A percentile compares a stretch with the other conserved stretches of the same genome.
phyloP scores from a whole-genome alignment of 805 yeast species.

The Yueomyces sp. region DNA sequence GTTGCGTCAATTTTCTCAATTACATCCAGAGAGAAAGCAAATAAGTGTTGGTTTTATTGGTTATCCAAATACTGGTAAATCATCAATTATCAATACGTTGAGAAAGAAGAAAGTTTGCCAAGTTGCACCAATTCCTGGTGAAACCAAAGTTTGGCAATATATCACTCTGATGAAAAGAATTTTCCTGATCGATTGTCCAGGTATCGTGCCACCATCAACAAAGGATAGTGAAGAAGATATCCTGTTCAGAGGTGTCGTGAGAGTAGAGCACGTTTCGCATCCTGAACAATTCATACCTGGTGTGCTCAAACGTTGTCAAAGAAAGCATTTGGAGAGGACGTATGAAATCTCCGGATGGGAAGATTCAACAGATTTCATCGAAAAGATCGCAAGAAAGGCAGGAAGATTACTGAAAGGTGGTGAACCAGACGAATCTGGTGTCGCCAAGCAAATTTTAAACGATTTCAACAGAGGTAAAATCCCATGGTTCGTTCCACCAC shows the following conservation, averaged over 20 bases:
- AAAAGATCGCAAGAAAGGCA: conserved; percentile 79
- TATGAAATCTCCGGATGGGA: conserved; percentile 91
- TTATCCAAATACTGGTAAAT: conserved; percentile 96
- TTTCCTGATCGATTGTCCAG: conserved; percentile 94
- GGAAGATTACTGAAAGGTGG: conserved; percentile 94
- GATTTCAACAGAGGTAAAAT: conserved; percentile 96
- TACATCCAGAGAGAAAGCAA: conserved; percentile 88
- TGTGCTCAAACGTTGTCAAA: conserved; percentile 69
- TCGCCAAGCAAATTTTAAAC: conserved; percentile 77
- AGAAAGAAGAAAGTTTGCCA: conserved; percentile 91
- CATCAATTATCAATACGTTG: conserved; percentile 86
- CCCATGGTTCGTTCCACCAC: conserved; percentile 97
- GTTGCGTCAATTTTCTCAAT: conserved; percentile 79
- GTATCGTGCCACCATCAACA: conserved; percentile 91
- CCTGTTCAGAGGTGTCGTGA: conserved; percentile 89
- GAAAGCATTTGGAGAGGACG: conserved; percentile 86
- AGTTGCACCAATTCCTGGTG: conserved; percentile 98
- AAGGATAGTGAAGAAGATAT: conserved; percentile 88
- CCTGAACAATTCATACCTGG: conserved; percentile 95
- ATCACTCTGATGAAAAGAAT: conserved; percentile 93
- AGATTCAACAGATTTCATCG: conserved; percentile 66
- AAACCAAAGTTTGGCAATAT: conserved; percentile 98
- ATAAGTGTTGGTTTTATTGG: conserved; percentile 96
- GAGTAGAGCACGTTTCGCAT: conserved; percentile 92
- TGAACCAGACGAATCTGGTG: conserved; percentile 92